phyloP scores from a whole-genome alignment of 140 eudicot genomes.

The Senecio squalidus region DNA sequence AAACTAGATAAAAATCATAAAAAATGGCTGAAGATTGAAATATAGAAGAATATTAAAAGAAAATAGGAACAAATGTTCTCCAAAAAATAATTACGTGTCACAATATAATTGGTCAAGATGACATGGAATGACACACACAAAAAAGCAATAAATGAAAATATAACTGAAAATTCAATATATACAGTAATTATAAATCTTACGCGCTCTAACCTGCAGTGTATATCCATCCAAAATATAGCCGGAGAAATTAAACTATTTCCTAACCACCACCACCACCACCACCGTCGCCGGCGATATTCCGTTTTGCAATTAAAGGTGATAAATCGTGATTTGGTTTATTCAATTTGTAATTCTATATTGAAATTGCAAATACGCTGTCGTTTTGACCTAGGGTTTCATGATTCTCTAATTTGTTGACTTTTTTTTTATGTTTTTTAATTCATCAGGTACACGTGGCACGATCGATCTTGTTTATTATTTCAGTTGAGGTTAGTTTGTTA shows the following conservation, averaged over 20 bases:
- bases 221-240: constrained; percentile 10
- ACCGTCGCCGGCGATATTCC: constrained; percentile 25
- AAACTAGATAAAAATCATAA: no score
- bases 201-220: no score
- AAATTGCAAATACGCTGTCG: constrained; percentile 1
- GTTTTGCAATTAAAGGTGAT: constrained; percentile 1
- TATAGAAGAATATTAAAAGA: no score
- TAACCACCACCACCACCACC: background rate
- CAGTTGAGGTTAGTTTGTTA: no score
- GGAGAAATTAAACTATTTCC: constrained; percentile 3
- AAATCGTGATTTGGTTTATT: background rate
- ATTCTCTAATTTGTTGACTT: constrained; percentile 1
- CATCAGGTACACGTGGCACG: no score
- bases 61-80: no score
- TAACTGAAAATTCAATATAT: background rate
- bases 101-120: constrained; percentile 10
- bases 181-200: constrained; percentile 5
- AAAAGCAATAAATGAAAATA: constrained; percentile 21
- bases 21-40: no score
- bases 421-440: no score
- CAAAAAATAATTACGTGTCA: constrained; percentile 12
- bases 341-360: no score
- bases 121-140: constrained; percentile 24
- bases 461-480: no score
- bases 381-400: constrained; percentile 20